Conservation (phyloP, 2,329 filamentous ascomycete species). For the Teratosphaeriaceae sp. region DNA sequence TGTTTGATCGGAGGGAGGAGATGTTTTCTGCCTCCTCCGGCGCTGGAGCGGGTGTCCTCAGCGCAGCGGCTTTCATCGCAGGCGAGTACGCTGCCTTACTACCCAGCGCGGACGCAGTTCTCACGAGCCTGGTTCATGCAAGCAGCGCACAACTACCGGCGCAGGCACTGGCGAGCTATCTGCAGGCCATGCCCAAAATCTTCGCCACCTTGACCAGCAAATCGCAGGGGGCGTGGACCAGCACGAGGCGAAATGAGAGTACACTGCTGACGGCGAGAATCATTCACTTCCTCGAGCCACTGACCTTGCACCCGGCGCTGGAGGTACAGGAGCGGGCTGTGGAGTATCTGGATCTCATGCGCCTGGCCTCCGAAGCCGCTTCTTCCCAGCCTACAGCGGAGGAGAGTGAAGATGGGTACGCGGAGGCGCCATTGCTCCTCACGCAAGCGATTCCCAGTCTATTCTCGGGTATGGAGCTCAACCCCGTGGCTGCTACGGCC, state of each 20-base stretch:
- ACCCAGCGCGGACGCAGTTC: conserved; percentile 60
- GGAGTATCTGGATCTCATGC: conserved; percentile 84
- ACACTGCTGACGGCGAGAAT: conserved; percentile 75
- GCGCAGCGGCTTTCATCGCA: conserved; percentile 73
- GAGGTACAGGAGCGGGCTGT: conserved; percentile 95
- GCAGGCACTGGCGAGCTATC: conserved; percentile 65
- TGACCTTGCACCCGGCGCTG: conserved; percentile 75
- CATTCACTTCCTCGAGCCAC: conserved; percentile 70
- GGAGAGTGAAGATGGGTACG: conserved; percentile 54
- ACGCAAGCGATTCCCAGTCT: conserved; percentile 86
- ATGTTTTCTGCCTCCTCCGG: conserved; percentile 47
- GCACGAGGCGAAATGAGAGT: conserved; percentile 65
- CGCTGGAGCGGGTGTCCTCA: conserved; percentile 58
- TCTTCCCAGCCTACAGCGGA: conserved; percentile 53
- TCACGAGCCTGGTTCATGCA: conserved; percentile 67
- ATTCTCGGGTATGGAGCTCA: conserved; percentile 80
- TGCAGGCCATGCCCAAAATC: conserved; percentile 83
- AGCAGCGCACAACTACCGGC: conserved; percentile 53
- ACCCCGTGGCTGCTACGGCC: conserved; percentile 77
- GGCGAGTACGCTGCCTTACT: conserved; percentile 81
- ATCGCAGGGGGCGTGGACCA: conserved; percentile 61
- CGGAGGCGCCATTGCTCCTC: conserved; percentile 72
- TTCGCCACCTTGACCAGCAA: conserved; percentile 66
- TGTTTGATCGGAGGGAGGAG: conserved; percentile 55
- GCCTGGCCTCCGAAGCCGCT: conserved; percentile 75